Evolutionary conservation across 345 rosid genomes (phyloP).

Genomic region (Brassica carinata): DNA sequence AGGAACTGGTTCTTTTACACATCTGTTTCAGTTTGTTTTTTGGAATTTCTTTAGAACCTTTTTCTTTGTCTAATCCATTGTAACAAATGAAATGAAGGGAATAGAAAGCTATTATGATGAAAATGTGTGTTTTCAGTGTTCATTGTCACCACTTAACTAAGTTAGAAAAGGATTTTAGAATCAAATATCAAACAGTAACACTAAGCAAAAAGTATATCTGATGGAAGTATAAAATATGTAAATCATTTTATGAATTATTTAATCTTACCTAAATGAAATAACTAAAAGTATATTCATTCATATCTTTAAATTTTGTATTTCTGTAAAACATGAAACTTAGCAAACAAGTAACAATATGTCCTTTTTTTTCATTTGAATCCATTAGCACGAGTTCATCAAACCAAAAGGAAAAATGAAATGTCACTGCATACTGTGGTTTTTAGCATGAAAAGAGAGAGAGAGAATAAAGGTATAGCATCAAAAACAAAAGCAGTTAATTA

Average conservation of each 20-base stretch:
- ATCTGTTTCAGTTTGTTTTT: background rate
- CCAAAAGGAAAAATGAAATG: background rate
- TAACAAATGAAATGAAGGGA: background rate
- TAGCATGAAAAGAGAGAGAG: no score
- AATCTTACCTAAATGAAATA: no score
- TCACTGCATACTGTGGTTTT: no score
- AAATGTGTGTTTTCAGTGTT: background rate
- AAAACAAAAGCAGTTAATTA: background rate
- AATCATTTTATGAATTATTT: no score
- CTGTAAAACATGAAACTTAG: no score
- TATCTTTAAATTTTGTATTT: no score
- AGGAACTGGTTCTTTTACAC: constrained; percentile 24
- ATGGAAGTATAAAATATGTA: no score
- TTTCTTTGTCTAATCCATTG: background rate
- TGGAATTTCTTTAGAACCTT: background rate
- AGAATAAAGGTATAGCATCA: no score
- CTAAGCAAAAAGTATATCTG: background rate
- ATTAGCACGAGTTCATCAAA: background rate
- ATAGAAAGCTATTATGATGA: background rate
- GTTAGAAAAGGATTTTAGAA: background rate
- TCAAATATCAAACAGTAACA: constrained; percentile 3
- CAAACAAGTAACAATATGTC: no score
- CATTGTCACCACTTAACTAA: background rate
- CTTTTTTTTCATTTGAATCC: background rate
- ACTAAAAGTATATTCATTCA: no score